Evolutionary conservation across 2,329 filamentous ascomycete species (phyloP), one percentile per base, ranked within the genome.

Genomic region (Dactylellina haptotyla): DNA sequence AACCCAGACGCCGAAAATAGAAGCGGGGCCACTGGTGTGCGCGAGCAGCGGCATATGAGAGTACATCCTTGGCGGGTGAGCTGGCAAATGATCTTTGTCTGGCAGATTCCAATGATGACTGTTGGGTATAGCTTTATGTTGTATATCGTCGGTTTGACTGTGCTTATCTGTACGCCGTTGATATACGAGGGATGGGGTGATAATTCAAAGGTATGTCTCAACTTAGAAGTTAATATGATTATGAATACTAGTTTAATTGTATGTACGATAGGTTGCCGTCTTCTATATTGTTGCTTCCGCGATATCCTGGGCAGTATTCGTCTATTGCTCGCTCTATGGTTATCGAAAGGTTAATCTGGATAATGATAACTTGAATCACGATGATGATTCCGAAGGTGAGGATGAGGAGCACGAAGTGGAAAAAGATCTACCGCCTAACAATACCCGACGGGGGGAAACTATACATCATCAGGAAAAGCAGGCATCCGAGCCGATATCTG

Each of bases 81-180:
- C 18, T 64, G 59, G 59, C 59, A 64, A n/a, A 64, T 64, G 59
- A 23, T 56, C 9, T 64, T 64, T 32, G 37, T 56, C 16, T 64
- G 59, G 59, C 59, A 64, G 48, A 56, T 64, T 46, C 59, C 59
- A 4, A 64, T 64, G 59, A 64, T 64, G 59, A 48, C 34, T 54
- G 59, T 64, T 46, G 59, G 59, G 16, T 64, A 64, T 37, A 56
- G 59, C 25, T 64, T 64, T 46, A 23, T 64, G 48, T 28, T 56
- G n/a, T 64, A 64, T 28, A 56, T 64, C 34, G 46, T 64, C 25
- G 59, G 59, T n/a, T 56, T 64, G n/a, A 54, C 59, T 3, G 37
- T 54, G 20, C 48, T 64, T 14, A 46, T 64, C 18, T 46, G 30
- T n/a, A 64, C 59, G 14, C 59, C 59, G n/a, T 32, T 64, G 48